Base-by-base conservation (phyloP, 495 filamentous ascomycete species). In the Achaetomiella virescens region DNA sequence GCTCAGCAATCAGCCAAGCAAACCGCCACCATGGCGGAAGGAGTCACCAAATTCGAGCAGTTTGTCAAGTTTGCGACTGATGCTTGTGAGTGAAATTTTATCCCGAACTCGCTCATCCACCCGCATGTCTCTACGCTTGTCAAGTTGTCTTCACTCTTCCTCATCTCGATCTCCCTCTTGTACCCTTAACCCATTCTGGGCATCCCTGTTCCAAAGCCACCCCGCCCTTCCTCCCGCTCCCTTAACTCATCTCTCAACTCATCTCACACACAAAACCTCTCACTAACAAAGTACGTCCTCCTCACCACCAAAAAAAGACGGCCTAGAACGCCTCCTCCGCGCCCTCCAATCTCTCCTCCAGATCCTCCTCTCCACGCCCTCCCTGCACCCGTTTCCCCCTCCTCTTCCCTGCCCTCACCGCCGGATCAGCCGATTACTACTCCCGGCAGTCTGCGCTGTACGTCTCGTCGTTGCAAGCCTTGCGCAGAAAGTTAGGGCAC, bases 251-350 rank as follows among this genome's bases (percentile, higher is more conserved):
- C 27, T 31, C 15, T 18, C 6, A 10, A 14, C 18, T 12, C 27
- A 47, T 4, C 15, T 27, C 24, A 15, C 41, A 12, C 15, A n/a
- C 18, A 45, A 45, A 36, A 10, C 8, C 14, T 36, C 25, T 12
- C 1, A 50, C 31, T 29, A 15, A 54, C 33, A 17, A 2, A 27
- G 52, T 63, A 57, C 25, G 2, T 68, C 58, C 10, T n/a, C n/a
- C n/a, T 31, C 4, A 31, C 27, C 27, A 31, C 27, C 55, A 5
- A 36, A 14, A 24, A 37, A 41, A 81, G 79, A 64, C 46, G 84
- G 83, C 5, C 73, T 87, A 14, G 84, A 88, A 59, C 80, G 82
- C 56, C 80, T 77, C 38, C 74, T 87, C 57, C 82, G 84, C 38
- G 67, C 83, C 52, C 61, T 85, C 55, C 84, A 88, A 66, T 66